Percentiles rank a stretch among this genome's conserved stretches.
phyloP scores from a whole-genome alignment of 176 grass and related monocot genomes.

The Cymbopogon citratus region DNA sequence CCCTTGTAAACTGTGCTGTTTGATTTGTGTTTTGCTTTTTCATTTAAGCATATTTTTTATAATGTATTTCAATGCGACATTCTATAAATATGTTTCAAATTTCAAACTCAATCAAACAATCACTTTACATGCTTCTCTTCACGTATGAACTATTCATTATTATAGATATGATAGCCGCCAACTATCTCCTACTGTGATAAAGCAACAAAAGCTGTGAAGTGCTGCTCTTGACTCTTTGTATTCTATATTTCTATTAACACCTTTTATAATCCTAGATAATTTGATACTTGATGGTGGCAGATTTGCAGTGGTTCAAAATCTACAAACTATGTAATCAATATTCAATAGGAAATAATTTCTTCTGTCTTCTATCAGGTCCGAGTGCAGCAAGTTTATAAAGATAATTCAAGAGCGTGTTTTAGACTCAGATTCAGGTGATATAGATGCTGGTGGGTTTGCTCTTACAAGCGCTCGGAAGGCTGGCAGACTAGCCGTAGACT shows the following conservation, averaged over 20 bases:
- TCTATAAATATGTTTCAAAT: conserved; percentile 2
- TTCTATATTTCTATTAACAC: not conserved
- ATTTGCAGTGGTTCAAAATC: not conserved
- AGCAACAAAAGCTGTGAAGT: conserved; percentile 6
- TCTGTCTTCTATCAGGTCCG: conserved; percentile 53
- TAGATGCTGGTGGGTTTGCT: conserved; percentile 13
- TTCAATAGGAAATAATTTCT: conserved; percentile 10
- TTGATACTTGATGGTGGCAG: not conserved
- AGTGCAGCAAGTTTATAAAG: conserved; percentile 55
- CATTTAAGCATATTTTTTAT: not conserved
- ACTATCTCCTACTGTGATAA: not conserved
- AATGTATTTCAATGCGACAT: not conserved
- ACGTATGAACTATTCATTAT: not conserved
- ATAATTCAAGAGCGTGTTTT: conserved; percentile 82
- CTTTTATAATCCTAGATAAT: not conserved
- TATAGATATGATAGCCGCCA: not conserved
- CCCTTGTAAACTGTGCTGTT: not conserved
- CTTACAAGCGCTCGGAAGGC: conserved; percentile 31
- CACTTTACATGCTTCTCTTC: not conserved
- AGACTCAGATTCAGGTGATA: conserved; percentile 40
- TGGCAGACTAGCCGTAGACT: conserved; percentile 15
- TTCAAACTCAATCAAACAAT: not conserved
- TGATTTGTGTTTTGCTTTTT: not conserved
- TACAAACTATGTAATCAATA: conserved; percentile 9
- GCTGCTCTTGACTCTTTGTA: not conserved